Evolutionary conservation across 2,329 filamentous ascomycete genomes (phyloP).

Genomic region (Trichoderma gracile): DNA sequence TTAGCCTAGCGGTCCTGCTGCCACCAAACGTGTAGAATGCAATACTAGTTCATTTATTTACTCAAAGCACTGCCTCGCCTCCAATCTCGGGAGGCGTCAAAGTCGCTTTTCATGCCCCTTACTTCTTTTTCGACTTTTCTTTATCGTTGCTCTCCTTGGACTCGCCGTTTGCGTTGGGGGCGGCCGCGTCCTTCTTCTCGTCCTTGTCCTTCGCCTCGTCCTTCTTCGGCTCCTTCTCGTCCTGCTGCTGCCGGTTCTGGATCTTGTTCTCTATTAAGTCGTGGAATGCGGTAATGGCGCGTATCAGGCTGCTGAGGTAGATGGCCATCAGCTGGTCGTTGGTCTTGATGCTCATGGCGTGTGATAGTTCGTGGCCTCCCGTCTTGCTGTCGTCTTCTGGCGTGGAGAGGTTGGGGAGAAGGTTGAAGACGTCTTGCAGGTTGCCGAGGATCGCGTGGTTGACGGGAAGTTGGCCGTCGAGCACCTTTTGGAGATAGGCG

Average conservation of each 20-base stretch:
- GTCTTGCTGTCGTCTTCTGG: slow-evolving; percentile 66
- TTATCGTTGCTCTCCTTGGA: slow-evolving; percentile 54
- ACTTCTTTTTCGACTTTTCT: slow-evolving; percentile 59
- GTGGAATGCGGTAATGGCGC: slow-evolving; percentile 98
- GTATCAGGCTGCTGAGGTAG: slow-evolving; percentile 93
- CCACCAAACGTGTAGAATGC: slow-evolving; percentile 20
- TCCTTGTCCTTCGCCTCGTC: slow-evolving; percentile 63
- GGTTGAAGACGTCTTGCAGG: slow-evolving; percentile 98
- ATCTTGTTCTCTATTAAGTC: slow-evolving; percentile 99
- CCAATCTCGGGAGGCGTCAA: not conserved
- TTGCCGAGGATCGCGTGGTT: slow-evolving; percentile 98
- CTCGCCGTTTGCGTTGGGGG: slow-evolving; percentile 44
- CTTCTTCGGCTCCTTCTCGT: slow-evolving; percentile 90
- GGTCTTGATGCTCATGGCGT: slow-evolving; percentile 98
- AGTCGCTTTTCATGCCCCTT: slow-evolving; percentile 13
- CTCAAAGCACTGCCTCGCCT: not conserved
- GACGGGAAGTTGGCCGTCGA: slow-evolving; percentile 87
- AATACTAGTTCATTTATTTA: not conserved
- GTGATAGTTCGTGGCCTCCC: slow-evolving; percentile 81
- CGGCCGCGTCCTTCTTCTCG: slow-evolving; percentile 56
- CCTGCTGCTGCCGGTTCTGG: slow-evolving; percentile 94
- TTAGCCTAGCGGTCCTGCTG: slow-evolving; percentile 4
- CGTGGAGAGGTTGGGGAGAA: slow-evolving; percentile 91
- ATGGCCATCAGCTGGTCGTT: slow-evolving; percentile 99
- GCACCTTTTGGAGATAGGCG: slow-evolving; percentile 91